Conservation (phyloP, 2,329 filamentous ascomycete genomes). For the Fusarium heterosporum region DNA sequence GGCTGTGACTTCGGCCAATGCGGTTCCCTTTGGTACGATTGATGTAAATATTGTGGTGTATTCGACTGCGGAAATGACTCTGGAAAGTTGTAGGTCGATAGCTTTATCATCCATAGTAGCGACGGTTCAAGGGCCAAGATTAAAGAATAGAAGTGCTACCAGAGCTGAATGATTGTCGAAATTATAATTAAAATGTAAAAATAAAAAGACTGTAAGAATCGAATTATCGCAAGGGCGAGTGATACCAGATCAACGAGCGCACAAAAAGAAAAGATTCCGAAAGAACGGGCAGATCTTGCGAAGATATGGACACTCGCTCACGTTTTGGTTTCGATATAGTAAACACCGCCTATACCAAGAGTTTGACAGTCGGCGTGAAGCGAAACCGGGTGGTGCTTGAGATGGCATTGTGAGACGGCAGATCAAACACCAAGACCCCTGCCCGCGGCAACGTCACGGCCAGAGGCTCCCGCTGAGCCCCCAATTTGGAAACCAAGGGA, state of each 20-base stretch:
- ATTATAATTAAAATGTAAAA: constrained; percentile 25
- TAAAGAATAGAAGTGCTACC: constrained; percentile 9
- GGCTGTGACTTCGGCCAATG: constrained; percentile 10
- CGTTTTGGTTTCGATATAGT: not conserved
- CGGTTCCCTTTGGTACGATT: constrained; percentile 32
- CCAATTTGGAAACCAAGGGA: not conserved
- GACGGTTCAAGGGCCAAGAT: not conserved
- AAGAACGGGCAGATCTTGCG: not conserved
- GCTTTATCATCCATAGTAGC: constrained; percentile 25
- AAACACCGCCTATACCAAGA: constrained; percentile 1
- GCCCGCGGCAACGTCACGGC: constrained; percentile 4
- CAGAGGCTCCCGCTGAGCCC: not conserved
- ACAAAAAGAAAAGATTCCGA: not conserved
- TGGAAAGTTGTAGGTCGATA: constrained; percentile 38
- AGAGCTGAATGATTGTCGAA: constrained; percentile 17
- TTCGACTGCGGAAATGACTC: constrained; percentile 40
- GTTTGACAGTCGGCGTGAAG: constrained; percentile 2
- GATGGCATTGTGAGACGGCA: constrained; percentile 42
- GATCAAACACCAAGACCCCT: constrained; percentile 36
- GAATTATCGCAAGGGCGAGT: constrained; percentile 25
- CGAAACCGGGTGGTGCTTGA: constrained; percentile 43
- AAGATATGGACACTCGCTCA: constrained; percentile 17
- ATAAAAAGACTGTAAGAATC: constrained; percentile 24
- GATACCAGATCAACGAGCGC: constrained; percentile 34
- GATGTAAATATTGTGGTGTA: constrained; percentile 42